A percentile compares a stretch with the other conserved stretches of the same genome.
Conservation (phyloP, 2,329 filamentous ascomycete species). For the Phyllosticta citriasiana region DNA sequence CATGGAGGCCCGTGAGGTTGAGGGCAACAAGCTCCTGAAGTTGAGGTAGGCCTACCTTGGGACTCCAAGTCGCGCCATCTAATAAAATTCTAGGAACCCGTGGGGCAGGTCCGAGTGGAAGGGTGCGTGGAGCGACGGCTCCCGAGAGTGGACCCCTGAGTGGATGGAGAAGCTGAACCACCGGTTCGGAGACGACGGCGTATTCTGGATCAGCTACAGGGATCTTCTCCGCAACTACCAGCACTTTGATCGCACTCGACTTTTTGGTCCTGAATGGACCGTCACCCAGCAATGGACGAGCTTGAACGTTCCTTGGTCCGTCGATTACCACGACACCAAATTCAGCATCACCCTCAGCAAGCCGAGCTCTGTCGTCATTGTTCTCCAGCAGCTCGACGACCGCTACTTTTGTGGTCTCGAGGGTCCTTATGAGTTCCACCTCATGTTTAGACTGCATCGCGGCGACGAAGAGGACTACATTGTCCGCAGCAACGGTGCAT, state of each 20-base stretch:
- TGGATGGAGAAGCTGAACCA: conserved; percentile 63
- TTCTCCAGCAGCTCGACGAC: conserved; percentile 50
- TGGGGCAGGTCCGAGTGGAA: conserved; percentile 77
- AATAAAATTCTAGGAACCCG: conserved; percentile 48
- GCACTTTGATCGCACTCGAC: conserved; percentile 49
- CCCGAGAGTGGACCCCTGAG: conserved; percentile 72
- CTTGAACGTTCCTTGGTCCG: conserved; percentile 49
- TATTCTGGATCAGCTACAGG: conserved; percentile 46
- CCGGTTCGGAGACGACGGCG: conserved; percentile 64
- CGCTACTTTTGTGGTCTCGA: conserved; percentile 46
- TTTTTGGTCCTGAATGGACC: conserved; percentile 52
- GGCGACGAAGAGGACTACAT: conserved; percentile 45
- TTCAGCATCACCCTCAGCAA: conserved; percentile 46
- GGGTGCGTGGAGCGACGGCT: conserved; percentile 71
- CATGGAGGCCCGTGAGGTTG: conserved; percentile 47
- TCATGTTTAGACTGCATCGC: conserved; percentile 50
- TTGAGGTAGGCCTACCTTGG: conserved; percentile 37
- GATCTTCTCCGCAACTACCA: conserved; percentile 50
- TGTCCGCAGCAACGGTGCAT: conserved; percentile 44
- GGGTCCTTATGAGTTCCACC: conserved; percentile 43
- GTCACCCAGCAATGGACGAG: conserved; percentile 53
- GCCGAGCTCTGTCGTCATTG: conserved; percentile 45
- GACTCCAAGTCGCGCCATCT: conserved; percentile 13
- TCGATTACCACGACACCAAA: conserved; percentile 51
- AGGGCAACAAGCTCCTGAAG: conserved; percentile 46